Percentiles rank a stretch among this genome's conserved stretches.
phyloP scores from a whole-genome alignment of 306 rosid species.

The Crotalaria pallida region DNA sequence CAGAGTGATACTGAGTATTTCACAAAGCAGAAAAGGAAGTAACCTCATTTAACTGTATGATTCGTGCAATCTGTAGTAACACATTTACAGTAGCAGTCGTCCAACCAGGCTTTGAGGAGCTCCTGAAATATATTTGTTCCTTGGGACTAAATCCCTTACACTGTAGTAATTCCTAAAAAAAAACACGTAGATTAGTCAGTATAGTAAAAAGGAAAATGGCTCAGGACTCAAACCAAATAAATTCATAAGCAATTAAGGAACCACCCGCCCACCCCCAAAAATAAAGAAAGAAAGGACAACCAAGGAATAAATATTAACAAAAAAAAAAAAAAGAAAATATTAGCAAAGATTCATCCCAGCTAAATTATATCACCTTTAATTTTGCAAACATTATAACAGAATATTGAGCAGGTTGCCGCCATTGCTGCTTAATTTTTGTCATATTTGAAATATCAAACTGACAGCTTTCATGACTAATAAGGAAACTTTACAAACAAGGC shows the following conservation, averaged over 20 bases:
- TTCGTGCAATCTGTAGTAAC: slow-evolving; percentile 58
- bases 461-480: neutral
- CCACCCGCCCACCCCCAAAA: neutral
- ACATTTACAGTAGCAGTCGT: slow-evolving; percentile 34
- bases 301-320: too few relatives aligned
- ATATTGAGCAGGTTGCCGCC: neutral
- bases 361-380: neutral
- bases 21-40: slow-evolving; percentile 24
- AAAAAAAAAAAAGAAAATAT: neutral
- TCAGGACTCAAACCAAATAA: slow-evolving; percentile 10
- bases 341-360: neutral
- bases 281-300: neutral
- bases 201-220: neutral
- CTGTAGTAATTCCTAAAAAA: slow-evolving; percentile 53
- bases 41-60: slow-evolving; percentile 81
- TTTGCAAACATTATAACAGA: neutral
- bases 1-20: slow-evolving; percentile 3
- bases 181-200: slow-evolving; percentile 12
- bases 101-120: slow-evolving; percentile 32
- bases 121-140: slow-evolving; percentile 41
- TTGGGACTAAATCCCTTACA: slow-evolving; percentile 51
- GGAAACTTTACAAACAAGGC: neutral
- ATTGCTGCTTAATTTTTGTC: neutral
- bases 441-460: neutral
- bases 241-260: neutral